Conservation (phyloP, 2,329 filamentous ascomycete species). For the Claviceps africana region DNA sequence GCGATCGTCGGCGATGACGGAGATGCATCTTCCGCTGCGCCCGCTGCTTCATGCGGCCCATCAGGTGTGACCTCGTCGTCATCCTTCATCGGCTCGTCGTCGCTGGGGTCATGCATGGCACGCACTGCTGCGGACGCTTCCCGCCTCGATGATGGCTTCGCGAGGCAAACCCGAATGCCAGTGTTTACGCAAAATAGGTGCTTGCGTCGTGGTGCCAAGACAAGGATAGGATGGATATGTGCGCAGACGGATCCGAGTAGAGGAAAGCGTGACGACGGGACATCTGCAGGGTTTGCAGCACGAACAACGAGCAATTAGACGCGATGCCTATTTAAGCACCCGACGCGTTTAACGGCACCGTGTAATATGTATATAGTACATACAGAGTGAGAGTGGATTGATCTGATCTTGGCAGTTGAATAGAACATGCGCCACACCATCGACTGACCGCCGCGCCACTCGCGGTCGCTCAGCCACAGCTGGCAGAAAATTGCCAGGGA, state of each 20-base stretch:
- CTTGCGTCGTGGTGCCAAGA: too few species aligned
- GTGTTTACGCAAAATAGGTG: not conserved
- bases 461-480: conserved; percentile 2
- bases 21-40: not conserved
- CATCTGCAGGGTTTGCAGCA: not conserved
- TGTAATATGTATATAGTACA: too few species aligned
- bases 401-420: not conserved
- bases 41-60: not conserved
- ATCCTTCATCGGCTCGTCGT: conserved; percentile 10
- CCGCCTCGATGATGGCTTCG: not conserved
- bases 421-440: too few species aligned
- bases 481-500: conserved; percentile 14
- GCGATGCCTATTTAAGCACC: not conserved
- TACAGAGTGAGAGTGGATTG: not conserved
- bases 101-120: not conserved
- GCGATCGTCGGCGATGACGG: conserved; percentile 4
- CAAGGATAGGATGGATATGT: not conserved
- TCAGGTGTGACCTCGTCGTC: conserved; percentile 1
- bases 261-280: not conserved
- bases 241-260: not conserved
- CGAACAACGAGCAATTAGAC: not conserved
- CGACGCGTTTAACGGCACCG: not conserved
- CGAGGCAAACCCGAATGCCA: not conserved
- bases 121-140: not conserved
- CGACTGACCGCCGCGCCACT: too few species aligned